Evolutionary conservation across 805 yeast species (phyloP).

Genomic region (Candida nemodendra): DNA sequence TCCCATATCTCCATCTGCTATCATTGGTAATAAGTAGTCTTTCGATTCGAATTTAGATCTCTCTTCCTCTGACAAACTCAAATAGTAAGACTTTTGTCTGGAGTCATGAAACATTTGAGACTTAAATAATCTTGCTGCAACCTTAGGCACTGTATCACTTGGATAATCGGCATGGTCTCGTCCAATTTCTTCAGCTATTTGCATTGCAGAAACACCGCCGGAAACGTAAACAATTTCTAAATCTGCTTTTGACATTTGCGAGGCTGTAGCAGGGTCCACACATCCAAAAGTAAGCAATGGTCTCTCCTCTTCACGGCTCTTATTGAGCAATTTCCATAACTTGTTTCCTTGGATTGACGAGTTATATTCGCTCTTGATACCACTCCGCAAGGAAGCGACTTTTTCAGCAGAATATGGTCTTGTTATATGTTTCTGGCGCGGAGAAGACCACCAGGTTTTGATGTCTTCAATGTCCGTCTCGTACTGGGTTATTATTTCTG

Average conservation of each 20-base stretch:
- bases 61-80: conserved; percentile 10
- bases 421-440: conserved; percentile 44
- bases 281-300: conserved; percentile 62
- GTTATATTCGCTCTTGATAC: conserved; percentile 38
- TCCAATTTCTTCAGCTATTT: conserved; percentile 60
- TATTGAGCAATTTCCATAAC: conserved; percentile 44
- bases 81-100: conserved; percentile 25
- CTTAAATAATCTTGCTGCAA: conserved; percentile 56
- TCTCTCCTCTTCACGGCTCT: conserved; percentile 37
- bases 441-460: conserved; percentile 49
- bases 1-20: conserved; percentile 69
- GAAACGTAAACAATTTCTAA: conserved; percentile 55
- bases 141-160: conserved; percentile 67
- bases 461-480: conserved; percentile 27
- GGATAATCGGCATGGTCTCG: conserved; percentile 73
- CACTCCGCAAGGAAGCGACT: conserved; percentile 54
- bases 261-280: conserved; percentile 61
- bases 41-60: conserved; percentile 24
- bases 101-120: conserved; percentile 59
- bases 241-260: conserved; percentile 49
- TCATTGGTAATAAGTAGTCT: conserved; percentile 60
- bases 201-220: conserved; percentile 61
- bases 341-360: conserved; percentile 56
- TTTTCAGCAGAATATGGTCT: conserved; percentile 53
- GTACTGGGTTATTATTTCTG: conserved; percentile 7